A percentile compares a stretch with the other conserved stretches of the same genome.
These are phyloP conservation scores for Exophiala calicioides DNA, from an alignment of 2,329 filamentous ascomycete genomes.

Conservation along the genomic window DNA sequence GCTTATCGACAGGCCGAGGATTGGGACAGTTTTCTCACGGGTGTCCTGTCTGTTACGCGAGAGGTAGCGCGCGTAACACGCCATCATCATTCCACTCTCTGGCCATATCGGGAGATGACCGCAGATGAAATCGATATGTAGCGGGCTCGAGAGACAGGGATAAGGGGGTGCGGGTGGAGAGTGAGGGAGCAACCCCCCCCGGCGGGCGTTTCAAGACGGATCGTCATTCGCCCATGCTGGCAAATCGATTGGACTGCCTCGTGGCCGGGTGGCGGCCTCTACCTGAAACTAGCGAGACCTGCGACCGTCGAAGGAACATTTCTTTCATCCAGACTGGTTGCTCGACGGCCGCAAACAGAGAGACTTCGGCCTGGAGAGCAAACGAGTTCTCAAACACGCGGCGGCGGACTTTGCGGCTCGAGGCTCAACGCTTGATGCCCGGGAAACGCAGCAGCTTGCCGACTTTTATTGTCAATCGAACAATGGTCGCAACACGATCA, in stretches of 20 bases:
- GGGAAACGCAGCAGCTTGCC: no score
- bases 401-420: no score
- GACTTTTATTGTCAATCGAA: constrained; percentile 2
- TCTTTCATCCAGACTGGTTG: no score
- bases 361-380: background rate
- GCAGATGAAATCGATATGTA: background rate
- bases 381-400: no score
- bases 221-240: constrained; percentile 16
- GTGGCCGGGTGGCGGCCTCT: constrained; percentile 12
- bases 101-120: no score
- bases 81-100: no score
- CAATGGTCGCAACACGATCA: constrained; percentile 13
- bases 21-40: no score
- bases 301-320: constrained; percentile 11
- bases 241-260: constrained; percentile 15
- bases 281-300: constrained; percentile 25
- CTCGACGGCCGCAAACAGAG: background rate
- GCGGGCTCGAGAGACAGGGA: constrained; percentile 5
- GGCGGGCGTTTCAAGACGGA: constrained; percentile 21
- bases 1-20: no score
- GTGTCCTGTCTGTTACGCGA: no score
- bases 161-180: constrained; percentile 1
- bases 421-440: no score
- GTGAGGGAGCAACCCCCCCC: background rate
- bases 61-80: no score